Percentiles rank a stretch among this genome's conserved stretches.
Evolutionary conservation across 225 moss, liverwort and hornwort species (phyloP).

Genomic region (Anthoceros angustus): DNA sequence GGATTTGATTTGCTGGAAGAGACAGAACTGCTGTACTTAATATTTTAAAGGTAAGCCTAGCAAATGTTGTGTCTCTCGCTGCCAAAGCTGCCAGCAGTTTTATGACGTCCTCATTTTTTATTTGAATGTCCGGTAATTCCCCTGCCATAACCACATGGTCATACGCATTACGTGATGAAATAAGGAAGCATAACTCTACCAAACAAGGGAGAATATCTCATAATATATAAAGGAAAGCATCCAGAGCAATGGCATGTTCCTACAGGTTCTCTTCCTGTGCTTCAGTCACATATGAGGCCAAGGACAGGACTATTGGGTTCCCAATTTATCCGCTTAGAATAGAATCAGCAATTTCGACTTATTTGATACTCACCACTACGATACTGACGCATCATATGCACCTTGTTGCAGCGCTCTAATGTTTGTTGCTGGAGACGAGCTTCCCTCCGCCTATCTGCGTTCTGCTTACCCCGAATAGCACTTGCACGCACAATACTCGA

Average conservation of each 20-base stretch:
- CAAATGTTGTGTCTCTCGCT: conserved; percentile 63
- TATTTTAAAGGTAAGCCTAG: conserved; percentile 47
- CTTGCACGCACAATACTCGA: conserved; percentile 48
- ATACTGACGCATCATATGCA: conserved; percentile 80
- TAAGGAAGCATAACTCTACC: not conserved
- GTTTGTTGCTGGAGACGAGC: conserved; percentile 58
- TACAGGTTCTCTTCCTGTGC: no score
- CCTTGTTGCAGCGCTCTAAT: conserved; percentile 74
- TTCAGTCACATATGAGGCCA: no score
- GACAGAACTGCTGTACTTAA: conserved; percentile 62
- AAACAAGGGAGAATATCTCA: no score
- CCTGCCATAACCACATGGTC: conserved; percentile 24
- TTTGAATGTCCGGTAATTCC: conserved; percentile 88
- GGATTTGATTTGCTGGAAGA: conserved; percentile 13
- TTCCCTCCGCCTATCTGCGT: conserved; percentile 61
- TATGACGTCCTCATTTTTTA: conserved; percentile 64
- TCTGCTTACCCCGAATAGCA: conserved; percentile 53
- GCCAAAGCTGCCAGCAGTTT: conserved; percentile 60
- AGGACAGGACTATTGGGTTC: no score
- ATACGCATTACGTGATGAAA: not conserved
- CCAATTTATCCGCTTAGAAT: no score
- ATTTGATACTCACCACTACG: conserved; percentile 41
- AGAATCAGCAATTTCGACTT: no score
- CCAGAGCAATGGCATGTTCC: no score
- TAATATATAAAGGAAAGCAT: no score